A percentile compares a stretch with the other conserved stretches of the same genome.
Evolutionary conservation across 306 rosid species (phyloP).

Genomic region (Luffa acutangula): DNA sequence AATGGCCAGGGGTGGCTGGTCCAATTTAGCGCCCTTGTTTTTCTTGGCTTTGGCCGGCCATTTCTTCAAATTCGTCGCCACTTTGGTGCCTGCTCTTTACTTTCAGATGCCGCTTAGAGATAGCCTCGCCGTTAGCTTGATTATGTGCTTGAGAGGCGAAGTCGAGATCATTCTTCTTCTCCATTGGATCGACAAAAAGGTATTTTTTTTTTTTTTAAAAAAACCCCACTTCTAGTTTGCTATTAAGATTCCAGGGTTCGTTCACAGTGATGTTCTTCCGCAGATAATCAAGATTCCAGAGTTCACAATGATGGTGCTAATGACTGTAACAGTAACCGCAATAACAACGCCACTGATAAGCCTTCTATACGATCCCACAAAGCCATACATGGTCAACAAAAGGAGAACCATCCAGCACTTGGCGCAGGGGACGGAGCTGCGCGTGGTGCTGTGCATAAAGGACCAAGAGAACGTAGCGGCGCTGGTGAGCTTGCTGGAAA

Average conservation of each 20-base stretch:
- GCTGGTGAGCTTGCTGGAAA: conserved; percentile 35
- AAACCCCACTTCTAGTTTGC: too few relatives aligned
- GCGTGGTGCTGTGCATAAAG: conserved; percentile 29
- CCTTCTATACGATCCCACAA: conserved; percentile 65
- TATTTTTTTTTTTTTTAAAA: conserved; percentile 1
- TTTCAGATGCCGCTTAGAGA: conserved; percentile 42
- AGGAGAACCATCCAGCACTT: conserved; percentile 64
- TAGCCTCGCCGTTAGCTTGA: conserved; percentile 36
- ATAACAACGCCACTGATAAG: conserved; percentile 38
- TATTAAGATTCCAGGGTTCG: too few relatives aligned
- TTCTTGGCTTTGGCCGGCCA: conserved; percentile 27
- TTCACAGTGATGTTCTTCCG: not conserved
- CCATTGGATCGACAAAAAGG: conserved; percentile 64
- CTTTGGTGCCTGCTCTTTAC: conserved; percentile 21
- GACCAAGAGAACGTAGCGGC: conserved; percentile 27
- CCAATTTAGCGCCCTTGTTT: conserved; percentile 31
- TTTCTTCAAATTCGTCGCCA: conserved; percentile 23
- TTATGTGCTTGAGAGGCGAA: conserved; percentile 57
- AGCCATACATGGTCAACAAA: conserved; percentile 62
- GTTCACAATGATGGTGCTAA: conserved; percentile 45
- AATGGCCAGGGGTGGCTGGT: conserved; percentile 31
- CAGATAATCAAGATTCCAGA: conserved; percentile 42
- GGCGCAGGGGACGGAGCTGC: conserved; percentile 28
- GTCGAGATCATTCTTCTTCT: conserved; percentile 47
- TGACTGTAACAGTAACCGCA: conserved; percentile 32